A percentile compares a stretch with the other conserved stretches of the same genome.
Evolutionary conservation across 345 rosid genomes (phyloP).

Genomic region (Schrenkiella parvula): DNA sequence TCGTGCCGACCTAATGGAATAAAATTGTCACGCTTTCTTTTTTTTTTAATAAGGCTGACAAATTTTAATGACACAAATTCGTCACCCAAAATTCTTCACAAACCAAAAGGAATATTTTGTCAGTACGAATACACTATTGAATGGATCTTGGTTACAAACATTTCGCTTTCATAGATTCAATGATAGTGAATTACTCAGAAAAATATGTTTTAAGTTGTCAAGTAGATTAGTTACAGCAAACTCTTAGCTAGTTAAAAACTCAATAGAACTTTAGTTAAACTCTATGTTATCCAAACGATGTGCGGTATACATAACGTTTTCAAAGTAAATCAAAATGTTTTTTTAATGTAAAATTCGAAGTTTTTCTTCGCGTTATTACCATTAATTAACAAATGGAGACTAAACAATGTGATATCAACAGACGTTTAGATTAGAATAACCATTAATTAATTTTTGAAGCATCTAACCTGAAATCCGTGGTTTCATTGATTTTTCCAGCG

Average conservation of each 20-base stretch:
- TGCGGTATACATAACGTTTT: neutral
- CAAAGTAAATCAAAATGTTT: neutral
- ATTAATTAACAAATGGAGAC: neutral
- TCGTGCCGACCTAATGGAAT: conserved; percentile 40
- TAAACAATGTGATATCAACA: neutral
- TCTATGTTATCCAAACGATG: neutral
- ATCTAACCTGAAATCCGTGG: conserved; percentile 43
- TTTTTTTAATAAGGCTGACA: neutral
- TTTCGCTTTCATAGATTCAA: neutral
- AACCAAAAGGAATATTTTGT: neutral
- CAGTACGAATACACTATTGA: neutral
- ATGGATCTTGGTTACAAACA: neutral
- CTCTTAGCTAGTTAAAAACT: too few species aligned
- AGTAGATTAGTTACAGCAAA: neutral
- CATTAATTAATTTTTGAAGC: neutral
- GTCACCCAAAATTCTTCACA: neutral
- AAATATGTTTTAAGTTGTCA: neutral
- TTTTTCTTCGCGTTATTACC: neutral
- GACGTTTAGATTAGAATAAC: neutral
- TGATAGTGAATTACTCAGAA: too few species aligned
- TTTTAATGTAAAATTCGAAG: neutral
- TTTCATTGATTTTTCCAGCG: conserved; percentile 45
- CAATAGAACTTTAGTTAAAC: too few species aligned
- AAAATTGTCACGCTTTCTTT: neutral
- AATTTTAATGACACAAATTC: neutral